Evolutionary conservation across 805 yeast genomes (phyloP).

Genomic region (Ogataea henricii): DNA sequence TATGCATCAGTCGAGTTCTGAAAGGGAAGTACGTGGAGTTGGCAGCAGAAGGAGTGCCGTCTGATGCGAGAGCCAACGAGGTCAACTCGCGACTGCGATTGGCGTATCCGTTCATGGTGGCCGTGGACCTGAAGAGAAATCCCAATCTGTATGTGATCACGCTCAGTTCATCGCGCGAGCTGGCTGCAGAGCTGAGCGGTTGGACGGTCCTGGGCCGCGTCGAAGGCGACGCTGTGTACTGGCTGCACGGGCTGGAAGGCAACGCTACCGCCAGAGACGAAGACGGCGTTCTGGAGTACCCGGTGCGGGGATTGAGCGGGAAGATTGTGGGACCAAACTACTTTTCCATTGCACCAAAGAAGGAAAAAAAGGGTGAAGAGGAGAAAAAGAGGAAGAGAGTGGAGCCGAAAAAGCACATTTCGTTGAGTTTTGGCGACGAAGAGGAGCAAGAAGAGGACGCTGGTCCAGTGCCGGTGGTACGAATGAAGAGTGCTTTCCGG

Average conservation of each 20-base stretch:
- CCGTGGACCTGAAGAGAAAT: conserved; percentile 6
- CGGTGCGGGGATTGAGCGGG: conserved; percentile 13
- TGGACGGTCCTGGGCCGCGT: conserved; percentile 20
- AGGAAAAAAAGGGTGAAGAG: not conserved
- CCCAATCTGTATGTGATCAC: conserved; percentile 14
- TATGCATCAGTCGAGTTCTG: conserved; percentile 11
- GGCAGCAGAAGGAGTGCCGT: not conserved
- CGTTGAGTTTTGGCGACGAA: conserved; percentile 16
- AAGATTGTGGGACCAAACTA: conserved; percentile 7
- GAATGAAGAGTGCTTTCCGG: conserved; percentile 24
- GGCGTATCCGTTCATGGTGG: conserved; percentile 16
- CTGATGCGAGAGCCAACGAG: conserved; percentile 8
- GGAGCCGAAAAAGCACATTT: conserved; percentile 9
- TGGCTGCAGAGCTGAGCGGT: conserved; percentile 13
- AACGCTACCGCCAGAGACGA: conserved; percentile 5
- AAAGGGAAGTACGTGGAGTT: conserved; percentile 9
- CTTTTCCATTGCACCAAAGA: conserved; percentile 3
- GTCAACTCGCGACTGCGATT: conserved; percentile 12
- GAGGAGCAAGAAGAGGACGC: conserved; percentile 14
- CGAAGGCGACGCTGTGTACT: conserved; percentile 17
- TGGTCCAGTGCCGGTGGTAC: conserved; percentile 53
- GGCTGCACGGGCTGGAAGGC: conserved; percentile 14
- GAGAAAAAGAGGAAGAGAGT: not conserved
- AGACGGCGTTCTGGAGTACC: conserved; percentile 14
- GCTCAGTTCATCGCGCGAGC: conserved; percentile 6